phyloP scores from a whole-genome alignment of 495 filamentous ascomycete genomes.

The Penicillium samsonianum region DNA sequence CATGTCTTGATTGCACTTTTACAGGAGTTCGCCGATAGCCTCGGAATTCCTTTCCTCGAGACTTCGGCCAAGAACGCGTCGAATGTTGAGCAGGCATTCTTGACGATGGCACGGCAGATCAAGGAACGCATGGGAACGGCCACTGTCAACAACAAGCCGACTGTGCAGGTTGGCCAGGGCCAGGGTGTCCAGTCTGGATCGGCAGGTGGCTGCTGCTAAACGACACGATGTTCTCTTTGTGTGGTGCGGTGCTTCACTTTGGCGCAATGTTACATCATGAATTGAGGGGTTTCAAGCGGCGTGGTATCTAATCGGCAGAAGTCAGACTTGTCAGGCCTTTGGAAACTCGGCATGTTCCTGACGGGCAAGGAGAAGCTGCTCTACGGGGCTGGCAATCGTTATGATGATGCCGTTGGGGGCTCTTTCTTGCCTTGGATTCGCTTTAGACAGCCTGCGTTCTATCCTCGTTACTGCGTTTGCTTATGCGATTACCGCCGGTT shows the following conservation, averaged over 20 bases:
- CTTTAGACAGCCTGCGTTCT: slow-evolving; percentile 45
- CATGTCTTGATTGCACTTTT: slow-evolving; percentile 7
- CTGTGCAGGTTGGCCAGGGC: slow-evolving; percentile 90
- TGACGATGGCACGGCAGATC: slow-evolving; percentile 99
- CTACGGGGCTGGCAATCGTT: slow-evolving; percentile 19
- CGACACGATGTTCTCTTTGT: slow-evolving; percentile 19
- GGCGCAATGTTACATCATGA: slow-evolving; percentile 37
- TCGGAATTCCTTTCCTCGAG: slow-evolving; percentile 99
- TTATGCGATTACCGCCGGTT: slow-evolving; percentile 33
- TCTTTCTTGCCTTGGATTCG: slow-evolving; percentile 32
- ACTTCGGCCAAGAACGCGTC: slow-evolving; percentile 99
- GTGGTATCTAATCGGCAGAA: slow-evolving; percentile 23
- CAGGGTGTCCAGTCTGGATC: slow-evolving; percentile 92
- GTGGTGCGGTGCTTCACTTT: slow-evolving; percentile 36
- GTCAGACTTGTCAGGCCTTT: slow-evolving; percentile 19
- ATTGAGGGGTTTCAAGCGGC: slow-evolving; percentile 26
- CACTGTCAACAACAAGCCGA: slow-evolving; percentile 97
- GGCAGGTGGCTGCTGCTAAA: slow-evolving; percentile 92
- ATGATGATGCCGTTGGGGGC: slow-evolving; percentile 24
- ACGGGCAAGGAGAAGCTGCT: slow-evolving; percentile 15
- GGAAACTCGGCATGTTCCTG: slow-evolving; percentile 21
- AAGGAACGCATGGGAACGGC: slow-evolving; percentile 99
- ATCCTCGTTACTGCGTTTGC: slow-evolving; percentile 29
- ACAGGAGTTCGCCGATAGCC: slow-evolving; percentile 97
- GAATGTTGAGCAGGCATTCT: slow-evolving; percentile 99